Evolutionary conservation across 2,329 filamentous ascomycete species (phyloP), one percentile per base, ranked within the genome.

Genomic region (Claviceps citrina): DNA sequence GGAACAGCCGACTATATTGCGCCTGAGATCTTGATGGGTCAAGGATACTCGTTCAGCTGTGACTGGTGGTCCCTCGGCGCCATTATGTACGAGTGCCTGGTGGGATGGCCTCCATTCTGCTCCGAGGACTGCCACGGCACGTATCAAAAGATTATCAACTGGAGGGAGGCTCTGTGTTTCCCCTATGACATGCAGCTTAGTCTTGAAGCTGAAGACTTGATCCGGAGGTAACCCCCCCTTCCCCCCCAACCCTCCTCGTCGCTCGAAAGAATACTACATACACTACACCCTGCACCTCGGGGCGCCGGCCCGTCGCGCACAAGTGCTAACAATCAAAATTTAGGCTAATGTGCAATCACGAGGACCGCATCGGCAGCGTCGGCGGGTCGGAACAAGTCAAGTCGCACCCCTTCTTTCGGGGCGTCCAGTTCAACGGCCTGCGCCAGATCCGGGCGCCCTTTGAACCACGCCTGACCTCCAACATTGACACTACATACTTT

Each of bases 41-140:
- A 93, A 54, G 91, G 91, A 36, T 98, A 98, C 66, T 84, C 85
- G 43, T 94, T 89, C 54, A 81, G 93, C 57, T 98, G 91, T 59
- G 91, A 98, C 68, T 98, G 91, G 91, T 98, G 91, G 91, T 93
- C 84, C 18, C 73, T 98, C 37, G 91, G 91, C 39, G 95, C 91
- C 33, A 98, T 98, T 64, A 96, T 98, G 91, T 98, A 96, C 54
- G 91, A 98, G 63, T 98, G 91, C 61, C 71, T 98, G 50, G 86
- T 98, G 45, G 91, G 91, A 53, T 98, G 91, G 91, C 91, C 91
- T 41, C 91, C 91, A 24, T 98, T 98, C 73, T 98, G 91, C 60
- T 89, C 91, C 16, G 91, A 98, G 60, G 89, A 96, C 58, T 84
- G 86, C 44, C 89, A 93, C 56, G 91, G 96, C 60, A 96, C 91